Evolutionary conservation across 2,329 filamentous ascomycete species (phyloP).

Genomic region (Periconia digitata): DNA sequence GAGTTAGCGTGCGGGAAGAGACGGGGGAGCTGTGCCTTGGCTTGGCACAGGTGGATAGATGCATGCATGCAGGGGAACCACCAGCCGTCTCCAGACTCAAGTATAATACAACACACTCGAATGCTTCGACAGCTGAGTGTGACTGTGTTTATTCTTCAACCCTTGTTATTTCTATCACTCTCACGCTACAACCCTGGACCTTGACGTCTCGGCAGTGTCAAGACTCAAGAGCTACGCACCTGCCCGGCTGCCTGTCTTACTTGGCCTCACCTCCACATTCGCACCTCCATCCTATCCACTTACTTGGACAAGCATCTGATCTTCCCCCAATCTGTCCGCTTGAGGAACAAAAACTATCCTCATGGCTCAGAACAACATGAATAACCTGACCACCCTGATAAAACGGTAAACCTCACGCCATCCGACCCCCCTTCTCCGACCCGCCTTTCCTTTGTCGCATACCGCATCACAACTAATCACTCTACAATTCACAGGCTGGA

Average conservation of each 20-base stretch:
- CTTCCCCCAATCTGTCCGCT: too few relatives aligned
- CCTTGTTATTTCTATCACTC: too few relatives aligned
- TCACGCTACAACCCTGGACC: too few relatives aligned
- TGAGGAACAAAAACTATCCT: constrained; percentile 17
- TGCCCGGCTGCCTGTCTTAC: background rate
- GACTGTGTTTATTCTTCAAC: too few relatives aligned
- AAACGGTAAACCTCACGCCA: constrained; percentile 73
- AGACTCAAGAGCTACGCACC: too few relatives aligned
- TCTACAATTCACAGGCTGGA: constrained; percentile 71
- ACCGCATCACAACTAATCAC: constrained; percentile 51
- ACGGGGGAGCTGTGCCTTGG: background rate
- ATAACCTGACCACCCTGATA: constrained; percentile 95
- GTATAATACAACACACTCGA: too few relatives aligned
- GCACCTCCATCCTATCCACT: background rate
- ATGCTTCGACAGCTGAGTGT: too few relatives aligned
- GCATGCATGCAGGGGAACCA: constrained; percentile 1
- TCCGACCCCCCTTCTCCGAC: constrained; percentile 13
- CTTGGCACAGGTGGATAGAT: constrained; percentile 15
- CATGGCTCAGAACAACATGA: constrained; percentile 84
- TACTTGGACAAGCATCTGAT: background rate
- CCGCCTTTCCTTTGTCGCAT: constrained; percentile 17
- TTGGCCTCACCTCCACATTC: background rate
- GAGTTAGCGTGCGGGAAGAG: too few relatives aligned
- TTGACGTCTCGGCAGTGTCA: too few relatives aligned
- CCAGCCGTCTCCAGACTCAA: too few relatives aligned